Evolutionary conservation across 805 yeast genomes (phyloP), one percentile per base, ranked within the genome.

Genomic region (Saturnispora besseyi): DNA sequence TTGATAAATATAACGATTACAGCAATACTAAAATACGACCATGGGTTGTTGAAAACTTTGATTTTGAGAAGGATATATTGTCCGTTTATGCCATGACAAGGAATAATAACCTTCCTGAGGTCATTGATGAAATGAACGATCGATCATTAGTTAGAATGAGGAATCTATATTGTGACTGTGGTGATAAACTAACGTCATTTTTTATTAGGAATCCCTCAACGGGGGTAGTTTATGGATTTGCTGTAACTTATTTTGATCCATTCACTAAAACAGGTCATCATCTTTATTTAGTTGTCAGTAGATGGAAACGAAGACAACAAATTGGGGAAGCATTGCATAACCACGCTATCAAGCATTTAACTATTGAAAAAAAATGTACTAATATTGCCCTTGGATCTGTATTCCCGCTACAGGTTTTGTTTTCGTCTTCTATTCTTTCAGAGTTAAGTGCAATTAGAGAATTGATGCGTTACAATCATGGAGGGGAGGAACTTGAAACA

Each of bases 41-140:
- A 43, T 79, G 85, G 85, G 66, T 79, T 40, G 84, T 79, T 24
- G 84, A 80, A 56, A 75, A 71, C 51, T 75, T 77, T 57, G 72
- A 74, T 52, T 57, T 73, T 26, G 63, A 65, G 18, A 65, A 82
- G 36, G 84, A 79, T 55, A 71, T 77, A 70, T 59, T 69, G n/a
- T 71, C 75, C 31, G 65, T 78, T 42, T 65, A 69, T 13, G 66
- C 68, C 38, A 62, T 77, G 48, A 66, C 75, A 66, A 74, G 69
- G 51, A 67, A 64, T 49, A 74, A 74, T 51, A 45, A 32, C 21
- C 47, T 51, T 37, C 41, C 37, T 29, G 57, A 44, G 30, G 41
- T 42, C 37, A 45, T 38, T 18, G 41, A 30, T 38, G 41, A 21
- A n/a, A 34, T 46, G 34, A 44, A 51, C 42, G 43, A 28, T 29